Conservation (phyloP, 2,329 filamentous ascomycete genomes). For the Aspergillus hiratsukae region DNA sequence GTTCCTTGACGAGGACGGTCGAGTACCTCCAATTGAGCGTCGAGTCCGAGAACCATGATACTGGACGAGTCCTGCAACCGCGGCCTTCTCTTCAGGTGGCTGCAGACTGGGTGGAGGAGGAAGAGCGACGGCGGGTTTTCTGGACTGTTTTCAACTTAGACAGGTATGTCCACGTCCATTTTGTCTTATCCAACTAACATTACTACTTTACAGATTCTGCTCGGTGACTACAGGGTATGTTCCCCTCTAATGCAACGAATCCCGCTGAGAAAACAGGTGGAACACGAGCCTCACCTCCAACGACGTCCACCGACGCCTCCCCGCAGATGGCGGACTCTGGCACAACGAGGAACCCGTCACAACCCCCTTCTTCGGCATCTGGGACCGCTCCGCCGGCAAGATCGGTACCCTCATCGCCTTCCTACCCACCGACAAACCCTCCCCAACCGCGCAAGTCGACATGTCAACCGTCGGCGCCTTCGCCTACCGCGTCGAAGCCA, state of each 20-base stretch:
- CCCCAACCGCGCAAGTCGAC: constrained; percentile 26
- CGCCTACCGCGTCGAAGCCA: constrained; percentile 47
- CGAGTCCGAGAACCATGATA: constrained; percentile 26
- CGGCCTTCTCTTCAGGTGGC: background rate
- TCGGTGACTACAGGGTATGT: constrained; percentile 30
- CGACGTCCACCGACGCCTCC: constrained; percentile 37
- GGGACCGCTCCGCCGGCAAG: constrained; percentile 38
- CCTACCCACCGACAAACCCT: constrained; percentile 20
- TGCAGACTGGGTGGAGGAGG: constrained; percentile 32
- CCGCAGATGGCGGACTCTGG: constrained; percentile 43
- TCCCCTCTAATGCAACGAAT: background rate
- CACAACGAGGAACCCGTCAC: constrained; percentile 35
- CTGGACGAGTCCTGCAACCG: constrained; percentile 1
- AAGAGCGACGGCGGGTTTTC: constrained; percentile 40
- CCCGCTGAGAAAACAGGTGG: constrained; percentile 9
- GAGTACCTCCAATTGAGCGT: constrained; percentile 35
- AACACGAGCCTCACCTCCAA: constrained; percentile 35
- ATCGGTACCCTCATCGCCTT: constrained; percentile 41
- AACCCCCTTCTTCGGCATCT: constrained; percentile 46
- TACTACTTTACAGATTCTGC: constrained; percentile 10
- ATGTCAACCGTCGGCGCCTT: constrained; percentile 43
- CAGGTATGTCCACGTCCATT: constrained; percentile 24
- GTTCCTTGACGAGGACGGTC: constrained; percentile 35
- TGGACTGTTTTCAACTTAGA: constrained; percentile 42
- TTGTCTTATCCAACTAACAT: too few species aligned